Base-by-base conservation (phyloP, 306 rosid genomes). In the Fragaria iinumae region DNA sequence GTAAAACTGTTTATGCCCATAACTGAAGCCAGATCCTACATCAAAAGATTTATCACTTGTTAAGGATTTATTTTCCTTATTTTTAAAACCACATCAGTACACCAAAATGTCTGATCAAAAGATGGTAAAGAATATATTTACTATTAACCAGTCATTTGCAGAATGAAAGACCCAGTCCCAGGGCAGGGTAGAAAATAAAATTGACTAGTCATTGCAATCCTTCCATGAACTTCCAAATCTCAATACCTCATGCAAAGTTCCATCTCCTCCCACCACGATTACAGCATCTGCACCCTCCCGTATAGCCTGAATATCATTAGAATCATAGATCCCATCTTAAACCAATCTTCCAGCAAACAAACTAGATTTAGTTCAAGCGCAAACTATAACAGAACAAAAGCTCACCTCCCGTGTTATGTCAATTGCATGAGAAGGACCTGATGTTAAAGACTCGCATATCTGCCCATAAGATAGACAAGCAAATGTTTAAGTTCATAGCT, bases 211-310 rank as follows among this genome's bases (percentile, higher is more conserved):
- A 8, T 53, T 1, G 13, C 9, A 8, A 17, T 52, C 23, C 17
- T 36, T 18, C 39, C 11, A 55, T 43, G 67, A 44, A 56, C 49
- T 60, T 53, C 18, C 55, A 16, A 68, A 52, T 67, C n/a, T 25
- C 38, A 57, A 25, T 65, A 95, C 97, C 99, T 95, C 99, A 77
- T 95, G 97, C 80, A 95, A 90, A 55, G 97, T 95, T 87, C 99
- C 97, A 80, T 95, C 97, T 73, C 99, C 99, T 82, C 99, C 99
- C 76, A 95, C 99, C 50, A 91, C 93, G 69, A 95, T 83, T 55
- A 95, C 97, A 82, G 97, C 92, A 70, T 90, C 93, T 38, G 92
- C 96, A 56, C 99, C 99, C 76, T 95, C 97, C 76, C 88, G 76
- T 72, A 95, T 90, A 77, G 97, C 97, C 99, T 92, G 83, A 70